Base-by-base conservation (phyloP, 306 rosid species). In the Sicyos edulis region DNA sequence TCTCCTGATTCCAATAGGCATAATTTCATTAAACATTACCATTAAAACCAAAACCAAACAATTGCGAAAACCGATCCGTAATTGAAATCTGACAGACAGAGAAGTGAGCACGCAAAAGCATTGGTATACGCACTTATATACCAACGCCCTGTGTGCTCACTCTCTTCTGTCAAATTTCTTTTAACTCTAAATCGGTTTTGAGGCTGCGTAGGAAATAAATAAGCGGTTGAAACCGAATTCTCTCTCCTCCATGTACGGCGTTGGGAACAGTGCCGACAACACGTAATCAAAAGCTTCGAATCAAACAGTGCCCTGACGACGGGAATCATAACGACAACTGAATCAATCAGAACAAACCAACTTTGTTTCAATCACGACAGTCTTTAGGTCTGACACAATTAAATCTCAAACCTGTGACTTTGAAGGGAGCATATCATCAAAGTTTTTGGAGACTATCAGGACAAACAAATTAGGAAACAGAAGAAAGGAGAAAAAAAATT, bases 131-230 rank as follows among this genome's bases (percentile, higher is more conserved):
- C 47, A 14, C 2, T 26, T 26, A 59, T 83, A 86, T 89, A 89
- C 64, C 42, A 70, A 81, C 75, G 74, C 89, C 84, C 95, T 88
- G 83, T 84, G 97, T 92, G 97, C 97, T 92, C 97, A 86, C 97
- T 92, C 97, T 92, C 97, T 92, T 92, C 97, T 92, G 97, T 92
- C 97, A 92, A 87, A 86, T 89, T 86, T 90, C 64, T 89, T 86
- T 90, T 60, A 26, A 26, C 29, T 26, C 29, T 3, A 26, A 26
- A 26, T 26, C 29, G 29, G n/a, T 32, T 71, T n/a, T 17, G 26
- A 16, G 20, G 17, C 21, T 21, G 45, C 32, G n/a, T 9, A 62
- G 5, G 5, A 71, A 70, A 71, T 22, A 32, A 53, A 71, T 29
- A 53, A 8, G 26, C 61, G 10, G 42, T 68, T 49, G 22, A 49